Percentiles rank a stretch among this genome's conserved stretches.
Conservation (phyloP, 768 basidiomycete genomes). For the Agaricus bisporus region DNA sequence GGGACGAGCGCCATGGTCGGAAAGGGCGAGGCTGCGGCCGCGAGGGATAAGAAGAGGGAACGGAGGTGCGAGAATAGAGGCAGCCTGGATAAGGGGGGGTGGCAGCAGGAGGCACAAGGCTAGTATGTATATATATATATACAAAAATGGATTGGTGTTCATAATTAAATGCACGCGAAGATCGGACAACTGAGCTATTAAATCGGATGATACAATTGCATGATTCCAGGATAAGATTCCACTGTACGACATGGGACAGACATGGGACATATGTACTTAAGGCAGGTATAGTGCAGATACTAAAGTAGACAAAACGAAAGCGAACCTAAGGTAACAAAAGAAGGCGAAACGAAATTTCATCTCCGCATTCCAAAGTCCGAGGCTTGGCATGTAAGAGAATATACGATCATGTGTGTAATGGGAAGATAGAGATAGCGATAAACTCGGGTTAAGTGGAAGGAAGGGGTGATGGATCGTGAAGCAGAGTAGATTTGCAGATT, state of each 20-base stretch:
- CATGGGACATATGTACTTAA: conserved; percentile 29
- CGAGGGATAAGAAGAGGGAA: conserved; percentile 9
- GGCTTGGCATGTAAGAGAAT: conserved; percentile 13
- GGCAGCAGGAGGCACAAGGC: background rate
- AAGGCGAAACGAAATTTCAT: conserved; percentile 7
- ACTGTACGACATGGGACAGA: background rate
- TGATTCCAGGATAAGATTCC: conserved; percentile 7
- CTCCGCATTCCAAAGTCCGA: conserved; percentile 11
- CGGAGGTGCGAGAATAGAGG: conserved; percentile 8
- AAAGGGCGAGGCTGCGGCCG: conserved; percentile 13
- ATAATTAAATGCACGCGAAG: background rate
- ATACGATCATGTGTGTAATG: conserved; percentile 12
- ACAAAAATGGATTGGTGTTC: background rate
- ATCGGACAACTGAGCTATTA: background rate
- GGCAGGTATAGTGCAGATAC: conserved; percentile 29
- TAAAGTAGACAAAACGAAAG: conserved; percentile 34
- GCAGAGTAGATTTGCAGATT: conserved; percentile 15
- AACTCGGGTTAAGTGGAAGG: conserved; percentile 10
- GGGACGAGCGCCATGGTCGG: conserved; percentile 50
- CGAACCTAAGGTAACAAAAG: conserved; percentile 22
- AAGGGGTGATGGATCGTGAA: conserved; percentile 11
- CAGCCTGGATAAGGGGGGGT: conserved; percentile 5
- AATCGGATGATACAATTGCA: conserved; percentile 2
- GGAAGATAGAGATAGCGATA: conserved; percentile 17
- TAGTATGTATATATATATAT: background rate